A percentile compares a stretch with the other conserved stretches of the same genome.
phyloP scores from a whole-genome alignment of 257 asterid species.

The Solanum dulcamara region DNA sequence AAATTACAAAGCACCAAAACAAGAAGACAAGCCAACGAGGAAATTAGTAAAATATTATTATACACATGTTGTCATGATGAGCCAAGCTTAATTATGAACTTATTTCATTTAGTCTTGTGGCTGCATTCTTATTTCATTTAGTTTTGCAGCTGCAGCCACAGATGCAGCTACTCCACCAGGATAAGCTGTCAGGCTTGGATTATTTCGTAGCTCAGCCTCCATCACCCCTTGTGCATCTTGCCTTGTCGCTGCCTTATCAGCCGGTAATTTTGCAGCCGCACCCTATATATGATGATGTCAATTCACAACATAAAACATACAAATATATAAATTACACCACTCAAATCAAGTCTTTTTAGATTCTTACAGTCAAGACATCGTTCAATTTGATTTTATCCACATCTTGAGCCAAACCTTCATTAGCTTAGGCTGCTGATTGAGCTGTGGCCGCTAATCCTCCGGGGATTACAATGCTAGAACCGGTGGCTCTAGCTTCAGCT shows the following conservation, averaged over 20 bases:
- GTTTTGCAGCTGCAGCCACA: slow-evolving; percentile 42
- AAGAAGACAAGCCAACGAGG: background rate
- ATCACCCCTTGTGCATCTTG: slow-evolving; percentile 55
- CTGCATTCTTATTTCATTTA: slow-evolving; percentile 37
- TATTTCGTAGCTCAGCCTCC: slow-evolving; percentile 38
- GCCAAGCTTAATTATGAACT: background rate
- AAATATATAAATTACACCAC: too few species aligned
- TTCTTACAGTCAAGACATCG: slow-evolving; percentile 32
- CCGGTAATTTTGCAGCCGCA: slow-evolving; percentile 27
- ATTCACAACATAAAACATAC: too few species aligned
- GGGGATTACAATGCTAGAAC: slow-evolving; percentile 20
- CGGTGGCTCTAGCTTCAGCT: slow-evolving; percentile 63
- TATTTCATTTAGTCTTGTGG: slow-evolving; percentile 38
- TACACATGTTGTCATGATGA: background rate
- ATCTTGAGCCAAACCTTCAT: slow-evolving; percentile 25
- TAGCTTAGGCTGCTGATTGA: slow-evolving; percentile 59
- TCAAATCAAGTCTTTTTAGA: background rate
- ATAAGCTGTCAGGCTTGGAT: slow-evolving; percentile 12
- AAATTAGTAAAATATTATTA: background rate
- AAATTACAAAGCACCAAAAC: background rate
- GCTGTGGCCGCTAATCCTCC: slow-evolving; percentile 65
- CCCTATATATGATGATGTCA: too few species aligned
- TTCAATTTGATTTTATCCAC: slow-evolving; percentile 45
- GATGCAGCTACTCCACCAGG: slow-evolving; percentile 67
- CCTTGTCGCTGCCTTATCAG: slow-evolving; percentile 48